phyloP scores from a whole-genome alignment of 2,329 filamentous ascomycete genomes.

The Cladosporium sp. region DNA sequence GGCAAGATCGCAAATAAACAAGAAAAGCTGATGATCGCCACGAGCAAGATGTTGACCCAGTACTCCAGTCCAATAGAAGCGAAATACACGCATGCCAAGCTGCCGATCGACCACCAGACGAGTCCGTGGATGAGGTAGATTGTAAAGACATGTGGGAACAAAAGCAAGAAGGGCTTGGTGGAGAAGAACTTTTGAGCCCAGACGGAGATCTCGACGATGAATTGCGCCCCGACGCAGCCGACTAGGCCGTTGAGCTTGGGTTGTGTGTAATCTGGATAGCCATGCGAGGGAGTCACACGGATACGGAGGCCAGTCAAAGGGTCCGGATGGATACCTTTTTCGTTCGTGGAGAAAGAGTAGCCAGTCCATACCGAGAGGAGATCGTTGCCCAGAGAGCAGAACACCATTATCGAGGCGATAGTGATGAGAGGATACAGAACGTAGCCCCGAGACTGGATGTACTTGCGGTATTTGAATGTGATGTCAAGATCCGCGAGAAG shows the following conservation, averaged over 20 bases:
- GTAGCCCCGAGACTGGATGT: conserved; percentile 31
- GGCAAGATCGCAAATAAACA: conserved; percentile 31
- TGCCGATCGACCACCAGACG: conserved; percentile 42
- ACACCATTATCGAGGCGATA: conserved; percentile 32
- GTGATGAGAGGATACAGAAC: conserved; percentile 36
- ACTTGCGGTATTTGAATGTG: conserved; percentile 42
- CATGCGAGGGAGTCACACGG: conserved; percentile 29
- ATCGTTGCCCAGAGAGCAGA: conserved; percentile 36
- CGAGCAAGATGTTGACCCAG: conserved; percentile 34
- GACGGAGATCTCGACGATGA: conserved; percentile 32
- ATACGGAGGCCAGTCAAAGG: conserved; percentile 34
- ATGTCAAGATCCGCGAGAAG: conserved; percentile 45
- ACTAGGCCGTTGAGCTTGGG: conserved; percentile 44
- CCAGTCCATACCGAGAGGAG: conserved; percentile 37
- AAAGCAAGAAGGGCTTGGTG: conserved; percentile 35
- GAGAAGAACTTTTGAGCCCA: conserved; percentile 40
- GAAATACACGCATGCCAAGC: conserved; percentile 35
- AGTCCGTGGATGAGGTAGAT: conserved; percentile 48
- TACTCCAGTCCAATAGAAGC: conserved; percentile 30
- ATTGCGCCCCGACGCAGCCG: conserved; percentile 33
- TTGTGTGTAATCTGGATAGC: conserved; percentile 41
- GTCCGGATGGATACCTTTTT: conserved; percentile 44
- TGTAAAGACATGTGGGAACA: conserved; percentile 49
- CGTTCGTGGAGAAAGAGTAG: conserved; percentile 27
- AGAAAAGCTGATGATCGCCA: conserved; percentile 35